Evolutionary conservation across 768 basidiomycete species (phyloP).

Genomic region (Vishniacozyma victoriae): DNA sequence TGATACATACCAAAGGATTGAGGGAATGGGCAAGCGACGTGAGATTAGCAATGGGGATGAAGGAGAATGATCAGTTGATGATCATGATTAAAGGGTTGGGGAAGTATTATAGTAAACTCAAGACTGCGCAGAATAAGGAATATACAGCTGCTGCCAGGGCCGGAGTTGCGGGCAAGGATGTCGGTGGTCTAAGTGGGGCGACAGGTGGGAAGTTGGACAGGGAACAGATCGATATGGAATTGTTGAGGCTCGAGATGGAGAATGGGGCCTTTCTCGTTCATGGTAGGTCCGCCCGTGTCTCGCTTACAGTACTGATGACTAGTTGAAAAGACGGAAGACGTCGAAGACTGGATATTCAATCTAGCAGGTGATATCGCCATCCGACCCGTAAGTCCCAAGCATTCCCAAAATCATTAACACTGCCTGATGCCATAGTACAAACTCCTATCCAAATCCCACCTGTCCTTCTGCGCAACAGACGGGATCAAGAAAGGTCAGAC

Average conservation of each 20-base stretch:
- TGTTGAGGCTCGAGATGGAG: conserved; percentile 41
- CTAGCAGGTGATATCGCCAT: conserved; percentile 41
- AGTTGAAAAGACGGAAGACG: conserved; percentile 45
- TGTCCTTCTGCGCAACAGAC: conserved; percentile 38
- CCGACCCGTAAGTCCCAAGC: conserved; percentile 30
- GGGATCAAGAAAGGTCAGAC: conserved; percentile 22
- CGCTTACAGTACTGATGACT: not conserved
- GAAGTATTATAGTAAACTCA: conserved; percentile 36
- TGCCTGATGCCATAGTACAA: conserved; percentile 23
- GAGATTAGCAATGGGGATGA: conserved; percentile 14
- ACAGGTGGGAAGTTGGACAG: conserved; percentile 2
- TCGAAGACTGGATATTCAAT: conserved; percentile 41
- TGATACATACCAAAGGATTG: conserved; percentile 16
- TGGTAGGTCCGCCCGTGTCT: conserved; percentile 26
- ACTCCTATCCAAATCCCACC: conserved; percentile 42
- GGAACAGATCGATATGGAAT: conserved; percentile 32
- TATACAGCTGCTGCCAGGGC: conserved; percentile 33
- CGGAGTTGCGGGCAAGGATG: too few relatives aligned
- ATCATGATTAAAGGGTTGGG: conserved; percentile 41
- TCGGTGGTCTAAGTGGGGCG: conserved; percentile 4
- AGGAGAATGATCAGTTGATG: conserved; percentile 22
- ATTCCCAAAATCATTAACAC: conserved; percentile 2
- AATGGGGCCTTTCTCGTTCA: conserved; percentile 37
- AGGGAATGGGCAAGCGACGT: conserved; percentile 21
- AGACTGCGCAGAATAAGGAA: conserved; percentile 26